Evolutionary conservation across 2,329 filamentous ascomycete species (phyloP), one percentile per base, ranked within the genome.

Genomic region (Nannizziopsis barbatae): DNA sequence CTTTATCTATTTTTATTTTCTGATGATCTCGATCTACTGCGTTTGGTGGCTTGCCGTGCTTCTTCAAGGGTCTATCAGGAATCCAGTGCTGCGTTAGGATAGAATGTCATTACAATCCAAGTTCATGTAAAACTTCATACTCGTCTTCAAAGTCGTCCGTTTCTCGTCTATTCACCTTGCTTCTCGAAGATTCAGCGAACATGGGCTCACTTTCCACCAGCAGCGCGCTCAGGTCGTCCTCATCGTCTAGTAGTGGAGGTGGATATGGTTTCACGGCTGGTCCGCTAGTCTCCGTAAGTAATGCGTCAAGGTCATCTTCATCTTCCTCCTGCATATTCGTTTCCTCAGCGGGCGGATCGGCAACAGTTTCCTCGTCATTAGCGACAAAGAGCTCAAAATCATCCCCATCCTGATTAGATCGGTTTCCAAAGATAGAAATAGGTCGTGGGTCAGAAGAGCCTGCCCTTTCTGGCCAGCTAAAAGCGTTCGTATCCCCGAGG

Each of bases 51-150:
- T 4, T 27, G n/a, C 22, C 22, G 7, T 4, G 22, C 7, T 4
- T 27, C 7, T 27, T 27, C 7, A 27, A 4, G n/a, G 22, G 22
- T 27, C 22, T 27, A 27, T 27, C 22, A 7, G 22, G 22, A 27
- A 27, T 27, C 7, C 22, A 27, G 22, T 27, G 22, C 7, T 27
- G 22, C 22, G 22, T 7, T 27, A 27, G 22, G 22, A 27, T 27
- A 27, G 22, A 27, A 27, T 2, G 15, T 18, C 36, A 53, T 42
- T 51, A 58, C 43, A 60, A 49, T 6, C 56, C 59, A 17, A 62
- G 41, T 22, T 59, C 59, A 42, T 61, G 77, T 78, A 87, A 81
- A 0, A 75, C 80, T 51, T 79, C 81, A 63, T 83, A 78, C 11
- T 83, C 80, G 47, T 81, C 80, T 1, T 72, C 75, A 60, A 76